Evolutionary conservation across 2,329 filamentous ascomycete genomes (phyloP), one percentile per base, ranked within the genome.

Genomic region (Nemania diffusa): DNA sequence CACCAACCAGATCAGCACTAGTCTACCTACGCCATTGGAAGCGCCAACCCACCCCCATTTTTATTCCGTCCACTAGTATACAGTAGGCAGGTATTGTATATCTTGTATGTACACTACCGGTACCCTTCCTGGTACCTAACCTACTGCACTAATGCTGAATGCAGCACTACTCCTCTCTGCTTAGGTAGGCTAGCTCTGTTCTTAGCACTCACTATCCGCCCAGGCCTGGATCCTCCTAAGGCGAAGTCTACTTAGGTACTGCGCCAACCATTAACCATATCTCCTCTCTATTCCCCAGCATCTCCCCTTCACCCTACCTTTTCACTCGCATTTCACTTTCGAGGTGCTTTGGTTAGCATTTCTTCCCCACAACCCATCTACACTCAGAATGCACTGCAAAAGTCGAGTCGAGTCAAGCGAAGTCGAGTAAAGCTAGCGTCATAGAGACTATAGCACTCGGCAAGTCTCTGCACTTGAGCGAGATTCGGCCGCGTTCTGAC

Each of bases 281-380:
- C 67, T 69, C 67, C 61, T 61, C 64, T 58, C 61, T 61, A 51
- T 55, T 34, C 58, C 67, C 68, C 63, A 50, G 68, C 37, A 34
- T 29, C 40, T 55, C 61, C 59, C 68, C 58, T 67, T 64, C 64
- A 56, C 61, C 60, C 29, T 40, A 58, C n/a, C n/a, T n/a, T 71
- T 69, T 61, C 60, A 66, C 64, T 66, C 57, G 63, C 63, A 67
- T 67, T 67, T 69, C 52, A 71, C 69, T 66, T 64, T 64, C 57
- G 44, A 68, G 56, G 59, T 61, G 59, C 59, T n/a, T 66, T 63
- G 53, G 60, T 62, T 46, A 50, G 48, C 60, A 55, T 53, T 27
- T 60, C 62, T 67, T 64, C 67, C 62, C 68, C 68, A 66, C 68
- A 59, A 27, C 58, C 59, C 60, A 27, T 62, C 58, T 62, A 20